Percentiles rank a stretch among this genome's conserved stretches.
phyloP scores from a whole-genome alignment of 2,329 filamentous ascomycete species.

The Verticillium longisporum region DNA sequence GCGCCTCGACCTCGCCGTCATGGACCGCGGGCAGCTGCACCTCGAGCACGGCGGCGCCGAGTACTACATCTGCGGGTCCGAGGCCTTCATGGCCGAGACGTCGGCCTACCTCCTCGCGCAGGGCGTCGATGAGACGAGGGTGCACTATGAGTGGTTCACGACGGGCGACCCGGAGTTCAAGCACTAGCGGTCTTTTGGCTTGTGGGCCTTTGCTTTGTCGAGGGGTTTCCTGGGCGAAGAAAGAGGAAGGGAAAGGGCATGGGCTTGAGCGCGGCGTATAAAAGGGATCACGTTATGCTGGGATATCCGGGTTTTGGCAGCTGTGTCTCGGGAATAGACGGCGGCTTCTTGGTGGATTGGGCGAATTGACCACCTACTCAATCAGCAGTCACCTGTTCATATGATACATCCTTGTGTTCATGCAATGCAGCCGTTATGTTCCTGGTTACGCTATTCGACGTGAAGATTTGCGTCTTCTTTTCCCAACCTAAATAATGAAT shows the following conservation, averaged over 20 bases:
- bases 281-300: background rate
- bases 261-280: background rate
- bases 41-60: slow-evolving; percentile 37
- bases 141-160: slow-evolving; percentile 41
- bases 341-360: background rate
- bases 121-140: slow-evolving; percentile 28
- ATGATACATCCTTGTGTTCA: no score
- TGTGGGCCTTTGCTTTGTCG: no score
- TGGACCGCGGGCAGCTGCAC: slow-evolving; percentile 36
- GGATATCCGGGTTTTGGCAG: background rate
- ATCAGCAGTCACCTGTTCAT: no score
- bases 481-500: no score
- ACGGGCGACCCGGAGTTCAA: slow-evolving; percentile 29
- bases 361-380: no score
- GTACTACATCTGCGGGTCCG: slow-evolving; percentile 49
- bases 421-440: no score
- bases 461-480: no score
- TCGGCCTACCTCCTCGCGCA: slow-evolving; percentile 31
- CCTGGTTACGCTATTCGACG: no score
- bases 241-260: background rate
- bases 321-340: background rate
- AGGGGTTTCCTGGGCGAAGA: no score
- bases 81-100: slow-evolving; percentile 48
- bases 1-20: slow-evolving; percentile 37
- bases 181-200: background rate